Percentiles rank a stretch among this genome's conserved stretches.
Evolutionary conservation across 2,329 filamentous ascomycete genomes (phyloP).

Genomic region (Claviceps purpurea): DNA sequence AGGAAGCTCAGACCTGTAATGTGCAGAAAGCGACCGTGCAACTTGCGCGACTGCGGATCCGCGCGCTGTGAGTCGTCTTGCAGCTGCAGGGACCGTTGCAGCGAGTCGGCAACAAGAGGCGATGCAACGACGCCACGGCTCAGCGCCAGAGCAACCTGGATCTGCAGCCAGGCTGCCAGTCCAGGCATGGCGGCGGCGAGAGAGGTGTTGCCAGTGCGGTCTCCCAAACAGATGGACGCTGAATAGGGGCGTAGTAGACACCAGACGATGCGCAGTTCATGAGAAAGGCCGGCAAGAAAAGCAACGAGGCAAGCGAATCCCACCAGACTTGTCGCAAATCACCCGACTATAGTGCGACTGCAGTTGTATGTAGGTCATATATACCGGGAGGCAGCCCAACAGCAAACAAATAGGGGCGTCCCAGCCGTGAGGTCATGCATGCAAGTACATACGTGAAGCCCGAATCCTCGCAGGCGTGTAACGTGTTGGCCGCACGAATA

Average conservation of each 20-base stretch:
- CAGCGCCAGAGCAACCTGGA: conserved; percentile 14
- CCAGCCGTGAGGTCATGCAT: conserved; percentile 1
- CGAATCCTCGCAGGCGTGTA: too few relatives aligned
- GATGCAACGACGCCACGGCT: conserved; percentile 11
- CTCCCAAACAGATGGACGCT: not conserved
- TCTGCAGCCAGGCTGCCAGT: conserved; percentile 16
- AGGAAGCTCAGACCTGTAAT: conserved; percentile 55
- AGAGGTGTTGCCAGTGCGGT: not conserved
- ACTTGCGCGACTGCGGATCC: conserved; percentile 24
- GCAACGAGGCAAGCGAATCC: not conserved
- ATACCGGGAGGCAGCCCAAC: not conserved
- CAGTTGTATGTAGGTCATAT: not conserved
- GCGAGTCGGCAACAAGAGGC: conserved; percentile 11
- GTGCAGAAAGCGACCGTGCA: conserved; percentile 71
- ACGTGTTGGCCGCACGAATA: too few relatives aligned
- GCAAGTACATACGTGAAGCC: not conserved
- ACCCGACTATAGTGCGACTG: not conserved
- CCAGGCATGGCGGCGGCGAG: conserved; percentile 10
- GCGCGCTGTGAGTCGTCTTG: not conserved
- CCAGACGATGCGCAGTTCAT: not conserved
- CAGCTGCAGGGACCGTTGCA: conserved; percentile 5
- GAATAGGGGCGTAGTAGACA: not conserved
- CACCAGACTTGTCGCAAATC: not conserved
- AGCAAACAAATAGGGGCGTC: not conserved
- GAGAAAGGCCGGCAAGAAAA: not conserved